phyloP scores from a whole-genome alignment of 2,329 filamentous ascomycete species.

The Diaporthe vaccinii region DNA sequence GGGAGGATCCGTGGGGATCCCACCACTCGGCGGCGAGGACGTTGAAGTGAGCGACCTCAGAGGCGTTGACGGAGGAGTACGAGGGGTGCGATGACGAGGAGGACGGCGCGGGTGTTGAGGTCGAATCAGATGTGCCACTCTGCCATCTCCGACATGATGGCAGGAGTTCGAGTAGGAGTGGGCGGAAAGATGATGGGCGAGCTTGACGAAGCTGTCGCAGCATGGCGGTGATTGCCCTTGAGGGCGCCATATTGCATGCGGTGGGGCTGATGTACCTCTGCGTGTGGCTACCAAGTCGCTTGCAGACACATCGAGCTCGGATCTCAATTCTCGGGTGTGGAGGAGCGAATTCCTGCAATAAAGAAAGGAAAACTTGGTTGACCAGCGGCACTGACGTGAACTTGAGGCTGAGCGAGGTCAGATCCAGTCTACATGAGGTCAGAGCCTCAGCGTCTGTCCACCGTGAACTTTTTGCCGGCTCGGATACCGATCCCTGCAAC shows the following conservation, averaged over 20 bases:
- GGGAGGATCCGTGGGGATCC: conserved; percentile 93
- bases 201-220: conserved; percentile 30
- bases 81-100: conserved; percentile 46
- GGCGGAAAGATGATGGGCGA: conserved; percentile 16
- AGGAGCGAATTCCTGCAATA: background rate
- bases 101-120: conserved; percentile 14
- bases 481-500: conserved; percentile 21
- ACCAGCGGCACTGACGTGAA: background rate
- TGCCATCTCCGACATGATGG: conserved; percentile 30
- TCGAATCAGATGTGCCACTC: background rate
- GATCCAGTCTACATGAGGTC: background rate
- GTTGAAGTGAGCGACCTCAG: conserved; percentile 95
- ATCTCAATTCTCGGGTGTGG: background rate
- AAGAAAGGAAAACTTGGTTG: background rate
- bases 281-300: background rate
- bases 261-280: background rate
- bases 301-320: background rate
- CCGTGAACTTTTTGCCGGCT: conserved; percentile 8
- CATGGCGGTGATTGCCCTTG: conserved; percentile 35
- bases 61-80: conserved; percentile 83
- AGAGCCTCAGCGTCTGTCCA: conserved; percentile 9
- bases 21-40: conserved; percentile 95
- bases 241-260: conserved; percentile 35
- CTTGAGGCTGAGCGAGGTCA: background rate
- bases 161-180: conserved; percentile 25